A percentile compares a stretch with the other conserved stretches of the same genome.
These are phyloP conservation scores for Sarocladium strictum DNA, from an alignment of 2,329 filamentous ascomycete genomes.

Conservation along the genomic window DNA sequence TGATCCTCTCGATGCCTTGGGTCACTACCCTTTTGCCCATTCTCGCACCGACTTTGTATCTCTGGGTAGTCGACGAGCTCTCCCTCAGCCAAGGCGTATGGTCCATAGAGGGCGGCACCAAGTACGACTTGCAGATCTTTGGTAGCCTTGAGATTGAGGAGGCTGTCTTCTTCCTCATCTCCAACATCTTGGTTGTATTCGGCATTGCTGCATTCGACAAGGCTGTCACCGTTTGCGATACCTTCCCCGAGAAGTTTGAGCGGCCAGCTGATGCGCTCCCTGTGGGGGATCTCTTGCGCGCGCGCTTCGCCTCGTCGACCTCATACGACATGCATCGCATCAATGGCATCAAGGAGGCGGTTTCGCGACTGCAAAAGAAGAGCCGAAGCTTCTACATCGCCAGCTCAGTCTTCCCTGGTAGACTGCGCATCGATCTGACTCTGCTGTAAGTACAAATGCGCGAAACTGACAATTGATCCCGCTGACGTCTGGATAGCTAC, in stretches of 20 bases:
- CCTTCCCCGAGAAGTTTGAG: slow-evolving; percentile 54
- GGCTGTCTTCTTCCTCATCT: slow-evolving; percentile 65
- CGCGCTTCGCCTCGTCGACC: slow-evolving; percentile 37
- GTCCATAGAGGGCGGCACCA: slow-evolving; percentile 63
- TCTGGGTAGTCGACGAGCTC: slow-evolving; percentile 67
- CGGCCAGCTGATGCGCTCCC: slow-evolving; percentile 36
- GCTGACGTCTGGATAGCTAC: slow-evolving; percentile 39
- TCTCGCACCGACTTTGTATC: slow-evolving; percentile 57
- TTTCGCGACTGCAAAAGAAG: slow-evolving; percentile 52
- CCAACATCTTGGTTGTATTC: slow-evolving; percentile 64
- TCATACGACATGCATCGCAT: slow-evolving; percentile 54
- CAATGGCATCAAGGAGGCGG: slow-evolving; percentile 52
- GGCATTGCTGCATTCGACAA: slow-evolving; percentile 65
- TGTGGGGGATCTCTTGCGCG: slow-evolving; percentile 45
- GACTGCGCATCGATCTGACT: slow-evolving; percentile 61
- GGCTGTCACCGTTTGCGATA: slow-evolving; percentile 57
- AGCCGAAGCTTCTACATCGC: slow-evolving; percentile 71
- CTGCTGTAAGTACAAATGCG: slow-evolving; percentile 52
- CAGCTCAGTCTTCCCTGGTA: slow-evolving; percentile 61
- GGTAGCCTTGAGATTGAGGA: slow-evolving; percentile 66
- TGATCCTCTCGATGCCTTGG: slow-evolving; percentile 54
- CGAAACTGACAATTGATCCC: no score
- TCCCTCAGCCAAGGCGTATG: slow-evolving; percentile 64
- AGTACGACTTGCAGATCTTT: slow-evolving; percentile 58
- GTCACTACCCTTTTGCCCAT: slow-evolving; percentile 56